A percentile compares a stretch with the other conserved stretches of the same genome.
Evolutionary conservation across 495 filamentous ascomycete genomes (phyloP).

Genomic region (Aspergillus affinis): DNA sequence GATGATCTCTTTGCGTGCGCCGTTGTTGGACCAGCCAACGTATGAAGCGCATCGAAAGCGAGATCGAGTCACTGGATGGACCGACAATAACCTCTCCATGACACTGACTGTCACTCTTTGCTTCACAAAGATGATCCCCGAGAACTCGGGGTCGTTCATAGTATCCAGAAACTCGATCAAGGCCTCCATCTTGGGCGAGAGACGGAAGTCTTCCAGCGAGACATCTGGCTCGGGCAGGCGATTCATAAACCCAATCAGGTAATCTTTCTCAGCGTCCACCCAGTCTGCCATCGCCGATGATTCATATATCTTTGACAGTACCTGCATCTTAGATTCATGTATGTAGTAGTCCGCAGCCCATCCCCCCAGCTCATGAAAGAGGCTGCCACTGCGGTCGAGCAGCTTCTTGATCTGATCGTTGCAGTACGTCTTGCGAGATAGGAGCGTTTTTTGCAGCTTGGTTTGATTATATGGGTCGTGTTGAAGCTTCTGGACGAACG

Average conservation of each 20-base stretch:
- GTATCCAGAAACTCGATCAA: slow-evolving; percentile 55
- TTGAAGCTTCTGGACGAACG: slow-evolving; percentile 61
- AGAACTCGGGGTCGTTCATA: slow-evolving; percentile 46
- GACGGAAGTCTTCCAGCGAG: slow-evolving; percentile 19
- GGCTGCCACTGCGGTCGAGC: slow-evolving; percentile 31
- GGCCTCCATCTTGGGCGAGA: slow-evolving; percentile 52
- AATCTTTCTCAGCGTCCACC: slow-evolving; percentile 55
- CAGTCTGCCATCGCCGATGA: slow-evolving; percentile 37
- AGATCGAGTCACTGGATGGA: slow-evolving; percentile 56
- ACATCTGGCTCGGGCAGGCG: slow-evolving; percentile 22
- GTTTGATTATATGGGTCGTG: slow-evolving; percentile 24
- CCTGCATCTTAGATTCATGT: slow-evolving; percentile 50
- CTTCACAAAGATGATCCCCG: slow-evolving; percentile 77
- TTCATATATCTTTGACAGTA: slow-evolving; percentile 35
- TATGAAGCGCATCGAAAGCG: slow-evolving; percentile 60
- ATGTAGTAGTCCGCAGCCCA: slow-evolving; percentile 78
- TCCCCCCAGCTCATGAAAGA: slow-evolving; percentile 66
- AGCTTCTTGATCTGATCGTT: slow-evolving; percentile 63
- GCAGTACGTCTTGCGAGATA: slow-evolving; percentile 59
- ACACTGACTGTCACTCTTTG: slow-evolving; percentile 70
- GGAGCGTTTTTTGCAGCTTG: slow-evolving; percentile 47
- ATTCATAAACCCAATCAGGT: slow-evolving; percentile 56
- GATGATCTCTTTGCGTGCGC: slow-evolving; percentile 50
- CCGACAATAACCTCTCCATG: slow-evolving; percentile 62
- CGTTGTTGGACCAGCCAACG: slow-evolving; percentile 65